phyloP scores from a whole-genome alignment of 73 alveolate genomes.

The Tetrahymena elliotti region DNA sequence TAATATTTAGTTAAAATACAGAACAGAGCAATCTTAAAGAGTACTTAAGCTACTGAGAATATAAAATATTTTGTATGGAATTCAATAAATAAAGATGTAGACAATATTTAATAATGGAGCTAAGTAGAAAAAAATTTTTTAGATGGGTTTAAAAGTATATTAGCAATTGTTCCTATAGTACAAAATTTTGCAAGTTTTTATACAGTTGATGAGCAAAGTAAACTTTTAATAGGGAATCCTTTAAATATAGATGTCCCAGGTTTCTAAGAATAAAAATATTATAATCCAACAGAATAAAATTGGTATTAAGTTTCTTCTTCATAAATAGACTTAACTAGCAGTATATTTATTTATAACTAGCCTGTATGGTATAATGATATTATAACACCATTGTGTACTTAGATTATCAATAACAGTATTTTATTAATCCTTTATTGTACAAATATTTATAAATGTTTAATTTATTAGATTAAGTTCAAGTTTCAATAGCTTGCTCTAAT shows the following conservation, averaged over 20 bases:
- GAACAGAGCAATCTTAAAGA: neutral
- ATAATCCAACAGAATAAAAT: neutral
- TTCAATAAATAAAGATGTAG: neutral
- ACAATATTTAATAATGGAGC: neutral
- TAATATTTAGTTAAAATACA: neutral
- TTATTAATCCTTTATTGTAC: neutral
- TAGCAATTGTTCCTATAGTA: neutral
- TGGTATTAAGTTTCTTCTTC: neutral
- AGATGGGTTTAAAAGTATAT: neutral
- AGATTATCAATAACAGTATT: neutral
- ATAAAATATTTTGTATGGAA: neutral
- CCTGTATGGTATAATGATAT: neutral
- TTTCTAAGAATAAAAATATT: neutral
- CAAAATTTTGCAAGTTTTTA: neutral
- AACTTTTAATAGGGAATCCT: neutral
- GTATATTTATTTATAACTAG: neutral
- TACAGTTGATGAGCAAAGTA: neutral
- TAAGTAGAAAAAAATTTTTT: neutral
- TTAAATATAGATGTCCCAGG: neutral
- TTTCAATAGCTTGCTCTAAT: neutral
- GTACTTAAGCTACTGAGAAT: neutral
- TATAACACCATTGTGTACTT: neutral
- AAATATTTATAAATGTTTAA: neutral
- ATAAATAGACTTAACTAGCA: neutral
- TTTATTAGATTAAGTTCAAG: neutral